Evolutionary conservation across 75 land plant genomes (phyloP).

Genomic region (Selaginella moellendorffii): DNA sequence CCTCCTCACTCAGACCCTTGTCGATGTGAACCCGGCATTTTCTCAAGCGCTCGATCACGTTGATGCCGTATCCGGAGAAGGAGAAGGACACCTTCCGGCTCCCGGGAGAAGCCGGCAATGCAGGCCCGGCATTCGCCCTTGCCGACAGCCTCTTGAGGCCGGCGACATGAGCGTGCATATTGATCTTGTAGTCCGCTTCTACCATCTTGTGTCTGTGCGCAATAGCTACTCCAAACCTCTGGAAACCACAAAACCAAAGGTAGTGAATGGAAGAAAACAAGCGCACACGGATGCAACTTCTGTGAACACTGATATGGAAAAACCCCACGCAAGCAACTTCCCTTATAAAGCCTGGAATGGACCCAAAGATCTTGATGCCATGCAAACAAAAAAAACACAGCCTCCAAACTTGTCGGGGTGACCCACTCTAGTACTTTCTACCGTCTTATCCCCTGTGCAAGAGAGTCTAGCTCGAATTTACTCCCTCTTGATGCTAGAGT

Average conservation of each 20-base stretch:
- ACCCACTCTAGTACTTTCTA: background rate
- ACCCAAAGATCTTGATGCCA: background rate
- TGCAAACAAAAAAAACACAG: slow-evolving; percentile 1
- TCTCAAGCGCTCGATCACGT: background rate
- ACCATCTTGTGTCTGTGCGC: background rate
- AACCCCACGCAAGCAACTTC: background rate
- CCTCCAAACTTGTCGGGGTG: too few relatives aligned
- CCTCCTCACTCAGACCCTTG: background rate
- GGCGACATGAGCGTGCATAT: slow-evolving; percentile 67
- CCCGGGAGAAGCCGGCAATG: too few relatives aligned
- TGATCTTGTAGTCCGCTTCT: background rate
- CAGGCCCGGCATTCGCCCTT: slow-evolving; percentile 41
- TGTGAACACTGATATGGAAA: too few relatives aligned
- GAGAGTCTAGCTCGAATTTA: too few relatives aligned
- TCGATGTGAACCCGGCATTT: slow-evolving; percentile 1
- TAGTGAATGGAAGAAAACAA: too few relatives aligned
- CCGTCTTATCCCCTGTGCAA: too few relatives aligned
- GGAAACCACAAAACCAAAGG: too few relatives aligned
- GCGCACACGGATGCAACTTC: too few relatives aligned
- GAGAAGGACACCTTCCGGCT: background rate
- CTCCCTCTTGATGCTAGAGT: too few relatives aligned
- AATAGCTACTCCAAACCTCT: too few relatives aligned
- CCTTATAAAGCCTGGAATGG: background rate
- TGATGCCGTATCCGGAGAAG: background rate
- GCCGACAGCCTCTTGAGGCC: slow-evolving; percentile 82